phyloP scores from a whole-genome alignment of 2,329 filamentous ascomycete genomes.

The Paracorniculantispora psalliotae region DNA sequence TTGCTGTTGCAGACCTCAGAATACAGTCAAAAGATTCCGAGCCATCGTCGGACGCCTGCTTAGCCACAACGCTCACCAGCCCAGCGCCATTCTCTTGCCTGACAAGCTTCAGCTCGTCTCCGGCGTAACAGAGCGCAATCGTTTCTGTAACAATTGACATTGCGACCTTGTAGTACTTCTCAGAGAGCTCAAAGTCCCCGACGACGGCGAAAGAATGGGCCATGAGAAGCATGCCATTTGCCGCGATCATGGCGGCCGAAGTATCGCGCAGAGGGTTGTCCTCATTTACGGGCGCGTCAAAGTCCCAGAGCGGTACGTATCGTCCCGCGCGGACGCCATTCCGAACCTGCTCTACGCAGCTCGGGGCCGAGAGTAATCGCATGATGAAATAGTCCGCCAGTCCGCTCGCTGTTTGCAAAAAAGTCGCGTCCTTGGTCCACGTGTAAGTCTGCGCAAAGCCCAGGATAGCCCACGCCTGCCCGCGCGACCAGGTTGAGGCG shows the following conservation, averaged over 20 bases:
- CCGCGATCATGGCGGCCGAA: slow-evolving; percentile 35
- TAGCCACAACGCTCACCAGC: background rate
- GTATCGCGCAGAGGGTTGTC: slow-evolving; percentile 28
- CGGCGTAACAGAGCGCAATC: slow-evolving; percentile 23
- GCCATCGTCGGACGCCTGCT: background rate
- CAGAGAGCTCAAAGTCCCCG: slow-evolving; percentile 16
- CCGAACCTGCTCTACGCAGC: slow-evolving; percentile 20
- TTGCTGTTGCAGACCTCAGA: slow-evolving; percentile 30
- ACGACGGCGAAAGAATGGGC: slow-evolving; percentile 27
- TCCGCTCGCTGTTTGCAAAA: slow-evolving; percentile 38
- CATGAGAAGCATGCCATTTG: slow-evolving; percentile 37
- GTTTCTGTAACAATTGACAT: slow-evolving; percentile 27
- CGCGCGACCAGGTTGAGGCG: slow-evolving; percentile 43
- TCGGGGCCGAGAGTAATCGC: slow-evolving; percentile 27
- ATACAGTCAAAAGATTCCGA: slow-evolving; percentile 25
- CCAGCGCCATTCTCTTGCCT: background rate
- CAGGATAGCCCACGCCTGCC: slow-evolving; percentile 45
- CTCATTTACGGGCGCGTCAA: slow-evolving; percentile 38
- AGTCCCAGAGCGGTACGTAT: slow-evolving; percentile 28
- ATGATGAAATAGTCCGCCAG: slow-evolving; percentile 44
- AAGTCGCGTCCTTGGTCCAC: slow-evolving; percentile 39
- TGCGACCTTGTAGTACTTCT: slow-evolving; percentile 24
- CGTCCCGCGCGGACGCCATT: slow-evolving; percentile 13
- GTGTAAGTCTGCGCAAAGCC: slow-evolving; percentile 44
- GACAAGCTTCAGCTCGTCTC: slow-evolving; percentile 20